Percentiles rank a stretch among this genome's conserved stretches.
These are phyloP conservation scores for Cladophialophora chaetospira DNA, from an alignment of 2,329 filamentous ascomycete genomes.

Conservation along the genomic window DNA sequence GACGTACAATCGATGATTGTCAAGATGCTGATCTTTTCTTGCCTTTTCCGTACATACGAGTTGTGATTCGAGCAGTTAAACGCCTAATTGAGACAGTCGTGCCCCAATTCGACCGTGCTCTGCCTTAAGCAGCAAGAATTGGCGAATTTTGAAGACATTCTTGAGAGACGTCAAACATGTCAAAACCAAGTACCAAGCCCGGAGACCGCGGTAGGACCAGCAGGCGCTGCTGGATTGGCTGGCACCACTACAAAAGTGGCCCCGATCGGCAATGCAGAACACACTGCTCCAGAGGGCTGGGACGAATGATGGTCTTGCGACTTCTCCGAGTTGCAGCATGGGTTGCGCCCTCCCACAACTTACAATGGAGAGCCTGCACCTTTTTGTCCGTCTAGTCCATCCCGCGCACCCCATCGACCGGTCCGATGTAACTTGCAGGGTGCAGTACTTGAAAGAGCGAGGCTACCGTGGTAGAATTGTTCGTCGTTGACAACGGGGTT, in stretches of 20 bases:
- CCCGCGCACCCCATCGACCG: too few relatives aligned
- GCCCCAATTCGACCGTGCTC: neutral
- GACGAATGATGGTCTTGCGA: conserved; percentile 1
- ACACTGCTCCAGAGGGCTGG: neutral
- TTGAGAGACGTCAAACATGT: neutral
- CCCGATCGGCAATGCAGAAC: conserved; percentile 12
- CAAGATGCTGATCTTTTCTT: conserved; percentile 6
- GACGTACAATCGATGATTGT: neutral
- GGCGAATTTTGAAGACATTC: conserved; percentile 1
- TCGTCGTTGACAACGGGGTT: neutral
- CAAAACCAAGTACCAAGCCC: conserved; percentile 1
- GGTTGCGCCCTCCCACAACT: too few relatives aligned
- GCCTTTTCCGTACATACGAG: neutral
- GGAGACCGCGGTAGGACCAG: neutral
- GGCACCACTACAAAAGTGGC: conserved; percentile 5
- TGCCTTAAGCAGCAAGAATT: neutral
- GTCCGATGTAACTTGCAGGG: neutral
- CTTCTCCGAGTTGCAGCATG: neutral
- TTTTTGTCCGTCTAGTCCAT: too few relatives aligned
- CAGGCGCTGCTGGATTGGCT: neutral
- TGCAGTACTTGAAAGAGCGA: conserved; percentile 1
- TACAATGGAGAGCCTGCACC: neutral
- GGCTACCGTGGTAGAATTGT: neutral
- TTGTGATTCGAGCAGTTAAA: neutral
- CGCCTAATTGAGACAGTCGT: neutral